A percentile compares a stretch with the other conserved stretches of the same genome.
Evolutionary conservation across 495 filamentous ascomycete species (phyloP).

Genomic region (Lasiosphaeriaceae sp.): DNA sequence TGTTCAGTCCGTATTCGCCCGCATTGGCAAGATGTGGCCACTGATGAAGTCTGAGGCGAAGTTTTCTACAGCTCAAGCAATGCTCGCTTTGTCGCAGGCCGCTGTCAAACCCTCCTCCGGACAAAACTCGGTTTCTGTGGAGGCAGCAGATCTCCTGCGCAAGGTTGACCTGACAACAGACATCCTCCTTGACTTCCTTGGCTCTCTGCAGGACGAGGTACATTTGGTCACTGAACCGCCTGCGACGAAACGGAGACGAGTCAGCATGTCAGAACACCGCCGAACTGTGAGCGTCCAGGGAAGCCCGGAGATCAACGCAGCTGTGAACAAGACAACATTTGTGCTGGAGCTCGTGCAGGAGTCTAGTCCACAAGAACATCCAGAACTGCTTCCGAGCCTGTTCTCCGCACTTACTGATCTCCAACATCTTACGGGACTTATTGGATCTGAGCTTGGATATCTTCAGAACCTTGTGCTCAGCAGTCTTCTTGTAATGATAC

Average conservation of each 20-base stretch:
- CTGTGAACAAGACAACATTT: constrained; percentile 72
- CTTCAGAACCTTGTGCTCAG: constrained; percentile 75
- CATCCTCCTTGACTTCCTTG: constrained; percentile 64
- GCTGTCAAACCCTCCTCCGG: constrained; percentile 18
- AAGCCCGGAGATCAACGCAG: constrained; percentile 51
- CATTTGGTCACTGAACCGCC: constrained; percentile 58
- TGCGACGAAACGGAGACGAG: constrained; percentile 71
- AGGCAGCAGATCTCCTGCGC: constrained; percentile 64
- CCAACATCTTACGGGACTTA: constrained; percentile 68
- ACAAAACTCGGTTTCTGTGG: constrained; percentile 34
- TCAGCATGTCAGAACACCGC: constrained; percentile 59
- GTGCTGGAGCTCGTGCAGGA: constrained; percentile 84
- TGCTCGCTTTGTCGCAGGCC: constrained; percentile 48
- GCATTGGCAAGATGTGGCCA: constrained; percentile 65
- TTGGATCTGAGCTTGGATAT: constrained; percentile 76
- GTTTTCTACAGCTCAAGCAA: constrained; percentile 51
- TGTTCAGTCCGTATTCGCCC: constrained; percentile 57
- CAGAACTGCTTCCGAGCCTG: constrained; percentile 67
- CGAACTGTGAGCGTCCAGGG: constrained; percentile 31
- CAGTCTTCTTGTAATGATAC: constrained; percentile 73
- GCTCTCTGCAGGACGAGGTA: constrained; percentile 62
- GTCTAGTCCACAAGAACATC: constrained; percentile 66
- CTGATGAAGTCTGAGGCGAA: constrained; percentile 63
- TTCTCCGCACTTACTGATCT: constrained; percentile 82
- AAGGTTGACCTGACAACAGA: constrained; percentile 64